These are phyloP conservation scores for Candida khao-thaluensis DNA, from an alignment of 805 yeast genomes.

Conservation along the genomic window DNA sequence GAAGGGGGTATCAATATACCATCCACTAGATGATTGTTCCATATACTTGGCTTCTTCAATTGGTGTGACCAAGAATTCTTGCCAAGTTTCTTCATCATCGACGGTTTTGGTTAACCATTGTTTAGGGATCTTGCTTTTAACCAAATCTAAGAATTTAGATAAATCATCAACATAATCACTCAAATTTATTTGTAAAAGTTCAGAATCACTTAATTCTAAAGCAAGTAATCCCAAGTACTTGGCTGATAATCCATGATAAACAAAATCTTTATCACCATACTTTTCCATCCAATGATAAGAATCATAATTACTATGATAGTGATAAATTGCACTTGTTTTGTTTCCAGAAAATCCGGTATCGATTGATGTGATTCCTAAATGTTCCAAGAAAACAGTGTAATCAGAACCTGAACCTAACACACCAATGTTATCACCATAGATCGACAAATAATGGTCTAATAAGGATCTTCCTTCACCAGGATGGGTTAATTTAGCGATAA, in stretches of 20 bases:
- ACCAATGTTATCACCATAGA: slow-evolving; percentile 34
- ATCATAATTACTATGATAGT: slow-evolving; percentile 59
- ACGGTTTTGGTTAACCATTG: slow-evolving; percentile 29
- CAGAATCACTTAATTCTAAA: slow-evolving; percentile 55
- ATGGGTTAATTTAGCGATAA: slow-evolving; percentile 47
- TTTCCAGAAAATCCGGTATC: slow-evolving; percentile 41
- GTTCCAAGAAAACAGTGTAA: slow-evolving; percentile 60
- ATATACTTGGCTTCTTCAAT: slow-evolving; percentile 18
- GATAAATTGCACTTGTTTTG: slow-evolving; percentile 49
- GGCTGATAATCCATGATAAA: slow-evolving; percentile 55
- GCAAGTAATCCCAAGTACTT: slow-evolving; percentile 58
- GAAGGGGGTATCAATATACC: slow-evolving; percentile 15
- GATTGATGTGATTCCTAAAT: slow-evolving; percentile 65
- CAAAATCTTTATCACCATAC: slow-evolving; percentile 52
- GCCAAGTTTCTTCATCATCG: slow-evolving; percentile 17
- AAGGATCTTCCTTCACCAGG: slow-evolving; percentile 41
- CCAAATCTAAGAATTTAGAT: slow-evolving; percentile 31
- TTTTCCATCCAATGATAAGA: slow-evolving; percentile 54
- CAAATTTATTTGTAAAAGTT: slow-evolving; percentile 50
- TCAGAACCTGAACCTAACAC: slow-evolving; percentile 54
- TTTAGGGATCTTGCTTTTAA: slow-evolving; percentile 28
- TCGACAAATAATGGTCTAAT: slow-evolving; percentile 45
- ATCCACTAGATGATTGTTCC: slow-evolving; percentile 16
- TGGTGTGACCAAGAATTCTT: slow-evolving; percentile 16
- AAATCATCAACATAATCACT: slow-evolving; percentile 49